Conservation (phyloP, 805 yeast genomes). For the Schwanniomyces vanrijiae region DNA sequence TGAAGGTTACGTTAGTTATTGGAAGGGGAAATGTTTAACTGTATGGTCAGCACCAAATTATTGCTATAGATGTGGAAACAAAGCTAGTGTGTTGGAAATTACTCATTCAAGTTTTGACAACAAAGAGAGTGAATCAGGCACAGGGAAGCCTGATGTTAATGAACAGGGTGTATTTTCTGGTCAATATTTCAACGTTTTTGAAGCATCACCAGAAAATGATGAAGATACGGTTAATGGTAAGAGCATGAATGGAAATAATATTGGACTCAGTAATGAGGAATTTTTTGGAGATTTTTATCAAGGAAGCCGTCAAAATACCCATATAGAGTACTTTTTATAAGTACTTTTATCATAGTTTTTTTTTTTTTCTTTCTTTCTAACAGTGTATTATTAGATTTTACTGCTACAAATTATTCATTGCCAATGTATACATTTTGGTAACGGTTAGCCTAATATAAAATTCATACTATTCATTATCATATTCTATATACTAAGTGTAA, state of each 20-base stretch:
- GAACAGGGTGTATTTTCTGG: slow-evolving; percentile 37
- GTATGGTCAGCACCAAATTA: slow-evolving; percentile 99
- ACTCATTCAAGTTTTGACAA: slow-evolving; percentile 45
- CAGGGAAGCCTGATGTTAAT: slow-evolving; percentile 4
- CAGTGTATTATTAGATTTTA: slow-evolving; percentile 1
- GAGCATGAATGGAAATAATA: slow-evolving; percentile 35
- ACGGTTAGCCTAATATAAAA: not conserved
- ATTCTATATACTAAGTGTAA: slow-evolving; percentile 43
- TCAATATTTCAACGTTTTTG: slow-evolving; percentile 88
- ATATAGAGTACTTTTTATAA: slow-evolving; percentile 53
- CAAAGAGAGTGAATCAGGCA: slow-evolving; percentile 9
- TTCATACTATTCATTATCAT: not conserved
- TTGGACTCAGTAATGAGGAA: slow-evolving; percentile 12
- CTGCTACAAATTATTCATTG: not conserved
- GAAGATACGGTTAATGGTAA: slow-evolving; percentile 48
- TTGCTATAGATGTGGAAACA: slow-evolving; percentile 95
- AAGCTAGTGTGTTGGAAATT: slow-evolving; percentile 95
- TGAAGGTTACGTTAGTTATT: slow-evolving; percentile 91
- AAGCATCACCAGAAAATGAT: slow-evolving; percentile 93
- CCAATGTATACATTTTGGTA: too few relatives aligned
- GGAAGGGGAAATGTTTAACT: slow-evolving; percentile 87
- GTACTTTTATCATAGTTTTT: not conserved
- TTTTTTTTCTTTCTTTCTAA: not conserved
- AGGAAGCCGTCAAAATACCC: slow-evolving; percentile 30
- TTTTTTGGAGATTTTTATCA: slow-evolving; percentile 25